These are phyloP conservation scores for Kodamaea arcana DNA, from an alignment of 1,139 yeast genomes.

Conservation along the genomic window DNA sequence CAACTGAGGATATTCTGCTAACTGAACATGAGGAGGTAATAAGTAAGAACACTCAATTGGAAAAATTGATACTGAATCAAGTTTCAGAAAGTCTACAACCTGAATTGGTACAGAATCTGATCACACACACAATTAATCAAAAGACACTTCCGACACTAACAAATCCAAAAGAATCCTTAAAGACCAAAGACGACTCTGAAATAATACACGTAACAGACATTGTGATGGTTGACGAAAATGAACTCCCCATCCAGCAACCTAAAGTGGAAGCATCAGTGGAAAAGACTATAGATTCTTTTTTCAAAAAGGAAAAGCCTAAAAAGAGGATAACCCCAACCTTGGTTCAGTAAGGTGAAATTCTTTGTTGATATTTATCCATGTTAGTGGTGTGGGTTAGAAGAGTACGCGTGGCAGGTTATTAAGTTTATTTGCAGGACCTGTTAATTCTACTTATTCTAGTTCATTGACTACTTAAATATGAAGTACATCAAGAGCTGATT, in stretches of 20 bases:
- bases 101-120: background rate
- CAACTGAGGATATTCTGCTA: background rate
- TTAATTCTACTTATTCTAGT: no score
- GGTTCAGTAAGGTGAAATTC: background rate
- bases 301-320: slow-evolving; percentile 6
- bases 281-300: slow-evolving; percentile 8
- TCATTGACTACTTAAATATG: no score
- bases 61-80: no score
- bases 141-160: background rate
- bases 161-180: no score
- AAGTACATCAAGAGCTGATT: no score
- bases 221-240: background rate
- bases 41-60: no score
- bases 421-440: no score
- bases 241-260: background rate
- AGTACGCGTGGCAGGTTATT: no score
- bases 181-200: background rate
- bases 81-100: no score
- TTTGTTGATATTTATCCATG: no score
- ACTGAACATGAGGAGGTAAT: background rate
- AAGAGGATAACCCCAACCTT: slow-evolving; percentile 4
- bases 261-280: background rate
- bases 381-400: no score
- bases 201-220: background rate
- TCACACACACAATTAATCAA: no score